These are phyloP conservation scores for Chrysochromulina parva DNA, from an alignment of 78 protist genomes.

Conservation along the genomic window DNA sequence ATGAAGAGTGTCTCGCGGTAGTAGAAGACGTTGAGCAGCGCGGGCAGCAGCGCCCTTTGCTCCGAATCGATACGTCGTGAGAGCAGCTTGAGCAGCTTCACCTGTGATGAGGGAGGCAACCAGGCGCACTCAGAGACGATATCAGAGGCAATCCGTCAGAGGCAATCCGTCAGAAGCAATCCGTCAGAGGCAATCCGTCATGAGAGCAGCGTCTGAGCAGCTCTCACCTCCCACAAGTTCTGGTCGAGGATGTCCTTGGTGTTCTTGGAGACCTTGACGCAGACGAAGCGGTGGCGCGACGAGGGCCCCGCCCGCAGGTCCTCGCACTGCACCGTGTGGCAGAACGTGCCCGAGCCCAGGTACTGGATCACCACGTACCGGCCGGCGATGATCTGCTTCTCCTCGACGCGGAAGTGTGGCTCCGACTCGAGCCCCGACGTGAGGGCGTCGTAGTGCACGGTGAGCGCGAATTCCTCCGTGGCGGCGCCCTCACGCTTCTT, in stretches of 20 bases:
- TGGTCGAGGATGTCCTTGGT: slow-evolving; percentile 82
- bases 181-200: no score
- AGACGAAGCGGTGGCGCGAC: slow-evolving; percentile 31
- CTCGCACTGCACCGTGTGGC: slow-evolving; percentile 15
- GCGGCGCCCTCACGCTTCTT: background rate
- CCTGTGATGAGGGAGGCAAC: background rate
- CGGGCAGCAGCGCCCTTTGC: slow-evolving; percentile 35
- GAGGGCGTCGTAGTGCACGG: slow-evolving; percentile 1
- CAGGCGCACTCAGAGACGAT: no score
- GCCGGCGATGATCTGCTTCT: slow-evolving; percentile 14
- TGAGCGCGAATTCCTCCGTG: no score
- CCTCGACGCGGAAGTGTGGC: slow-evolving; percentile 25
- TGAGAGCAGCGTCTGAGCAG: no score
- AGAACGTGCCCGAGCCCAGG: slow-evolving; percentile 16
- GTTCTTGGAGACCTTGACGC: slow-evolving; percentile 78
- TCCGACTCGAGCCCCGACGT: slow-evolving; percentile 4
- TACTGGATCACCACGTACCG: slow-evolving; percentile 1
- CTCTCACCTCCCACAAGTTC: slow-evolving; percentile 71
- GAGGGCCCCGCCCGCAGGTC: background rate
- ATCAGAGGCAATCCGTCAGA: no score
- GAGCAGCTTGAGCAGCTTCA: slow-evolving; percentile 7
- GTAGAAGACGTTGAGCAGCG: slow-evolving; percentile 60
- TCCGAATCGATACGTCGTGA: background rate
- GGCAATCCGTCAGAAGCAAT: no score
- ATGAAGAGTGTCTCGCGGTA: slow-evolving; percentile 78